Evolutionary conservation across 768 basidiomycete species (phyloP), one percentile per base, ranked within the genome.

Genomic region (Collybia sp.): DNA sequence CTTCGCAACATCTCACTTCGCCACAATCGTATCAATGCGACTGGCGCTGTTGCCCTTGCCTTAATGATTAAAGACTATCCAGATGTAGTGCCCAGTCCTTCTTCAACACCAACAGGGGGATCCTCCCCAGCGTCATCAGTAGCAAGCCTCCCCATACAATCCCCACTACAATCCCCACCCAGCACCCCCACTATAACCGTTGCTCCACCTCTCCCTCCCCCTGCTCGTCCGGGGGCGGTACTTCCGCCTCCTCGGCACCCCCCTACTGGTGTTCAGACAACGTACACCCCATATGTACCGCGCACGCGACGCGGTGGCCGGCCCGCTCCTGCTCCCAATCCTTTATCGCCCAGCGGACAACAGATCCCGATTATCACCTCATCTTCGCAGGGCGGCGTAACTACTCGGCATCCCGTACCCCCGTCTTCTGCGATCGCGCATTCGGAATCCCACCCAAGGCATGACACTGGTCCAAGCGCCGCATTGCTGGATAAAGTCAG

Each of bases 61-160:
- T 76, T 96, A 43, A 94, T 99, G 91, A 93, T 97, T 51, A 81
- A 89, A 43, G 95, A 99, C 63, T 98, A 97, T 59, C 90, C 92
- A 3, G 92, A 96, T 53, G 74, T 85, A 36, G 77, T 83, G 6
- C 69, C 75, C 20, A 58, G 1, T 48, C 66, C 10, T 59, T 32
- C 58, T 25, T 43, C 53, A 40, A 50, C 71, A 9, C 61, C 67
- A 4, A 70, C 69, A 12, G 43, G 57, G 6, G 47, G 70, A n/a
- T 63, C 68, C 1, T 70, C 71, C 6, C 72, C 73, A 0, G 60
- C 59, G 6, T 58, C 68, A 0, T 65, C 63, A 4, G 60, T 61
- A 12, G 51, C 60, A 11, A 55, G 55, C 17, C 65, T 59, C 44
- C 66, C 68, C 9, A 53, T 65, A 1, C n/a, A n/a, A n/a, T n/a